phyloP scores from a whole-genome alignment of 2,329 filamentous ascomycete genomes.

The Alternaria solani region DNA sequence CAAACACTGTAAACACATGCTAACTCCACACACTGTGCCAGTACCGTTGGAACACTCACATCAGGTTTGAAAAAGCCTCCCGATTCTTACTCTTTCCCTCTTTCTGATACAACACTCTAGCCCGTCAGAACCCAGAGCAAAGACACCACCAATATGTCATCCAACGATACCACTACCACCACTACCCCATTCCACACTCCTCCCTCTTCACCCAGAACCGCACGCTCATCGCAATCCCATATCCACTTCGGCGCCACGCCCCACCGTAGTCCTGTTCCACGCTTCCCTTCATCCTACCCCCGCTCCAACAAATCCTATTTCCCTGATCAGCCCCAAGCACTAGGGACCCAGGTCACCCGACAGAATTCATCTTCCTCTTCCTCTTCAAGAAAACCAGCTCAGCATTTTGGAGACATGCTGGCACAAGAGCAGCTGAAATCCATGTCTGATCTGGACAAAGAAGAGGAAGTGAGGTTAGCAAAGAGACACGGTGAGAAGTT shows the following conservation, averaged over 20 bases:
- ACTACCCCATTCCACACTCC: background rate
- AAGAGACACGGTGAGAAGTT: slow-evolving; percentile 2
- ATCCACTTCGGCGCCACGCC: slow-evolving; percentile 5
- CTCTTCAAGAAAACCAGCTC: background rate
- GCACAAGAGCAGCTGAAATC: slow-evolving; percentile 13
- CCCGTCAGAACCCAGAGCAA: background rate
- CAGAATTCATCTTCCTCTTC: background rate
- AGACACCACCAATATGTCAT: background rate
- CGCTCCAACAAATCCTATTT: background rate
- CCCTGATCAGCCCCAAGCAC: background rate
- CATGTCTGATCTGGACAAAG: slow-evolving; percentile 18
- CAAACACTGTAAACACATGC: background rate
- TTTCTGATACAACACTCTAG: background rate
- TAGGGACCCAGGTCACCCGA: background rate
- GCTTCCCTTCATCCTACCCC: background rate
- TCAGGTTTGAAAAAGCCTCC: background rate
- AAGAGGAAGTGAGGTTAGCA: slow-evolving; percentile 10
- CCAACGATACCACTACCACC: background rate
- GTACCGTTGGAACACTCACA: background rate
- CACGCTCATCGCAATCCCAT: background rate
- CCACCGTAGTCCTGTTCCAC: background rate
- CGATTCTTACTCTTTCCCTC: background rate
- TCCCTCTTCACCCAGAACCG: background rate
- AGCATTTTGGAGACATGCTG: background rate
- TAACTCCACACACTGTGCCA: background rate